Percentiles rank a stretch among this genome's conserved stretches.
phyloP scores from a whole-genome alignment of 129 eudicot genomes.

The Tagetes erecta region DNA sequence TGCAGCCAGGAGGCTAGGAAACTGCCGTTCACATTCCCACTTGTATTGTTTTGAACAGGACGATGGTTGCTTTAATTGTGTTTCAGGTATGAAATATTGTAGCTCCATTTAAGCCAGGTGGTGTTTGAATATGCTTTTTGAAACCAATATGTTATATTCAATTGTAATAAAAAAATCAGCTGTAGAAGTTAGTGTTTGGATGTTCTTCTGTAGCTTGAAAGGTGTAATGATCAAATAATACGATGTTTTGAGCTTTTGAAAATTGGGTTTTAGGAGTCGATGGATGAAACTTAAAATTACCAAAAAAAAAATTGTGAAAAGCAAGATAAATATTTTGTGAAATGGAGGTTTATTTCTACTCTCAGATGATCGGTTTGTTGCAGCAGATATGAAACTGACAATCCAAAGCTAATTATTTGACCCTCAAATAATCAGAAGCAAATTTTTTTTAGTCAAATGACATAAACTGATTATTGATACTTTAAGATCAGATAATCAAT shows the following conservation, averaged over 20 bases:
- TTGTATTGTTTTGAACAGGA: slow-evolving; percentile 59
- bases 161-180: not conserved
- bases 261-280: not conserved
- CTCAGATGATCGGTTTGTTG: not conserved
- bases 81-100: slow-evolving; percentile 45
- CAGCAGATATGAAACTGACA: not conserved
- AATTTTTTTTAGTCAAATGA: not conserved
- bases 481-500: not conserved
- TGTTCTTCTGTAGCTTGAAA: not conserved
- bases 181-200: not conserved
- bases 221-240: slow-evolving; percentile 1
- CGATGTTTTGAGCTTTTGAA: not conserved
- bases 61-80: slow-evolving; percentile 61
- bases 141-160: not conserved
- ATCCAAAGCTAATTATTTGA: not conserved
- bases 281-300: not conserved
- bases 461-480: not conserved
- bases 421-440: not conserved
- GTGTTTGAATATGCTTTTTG: not conserved
- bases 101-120: not conserved
- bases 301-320: not conserved
- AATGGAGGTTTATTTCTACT: not conserved
- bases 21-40: slow-evolving; percentile 58
- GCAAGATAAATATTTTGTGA: not conserved
- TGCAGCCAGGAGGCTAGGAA: slow-evolving; percentile 45